A percentile compares a stretch with the other conserved stretches of the same genome.
Conservation (phyloP, 1,139 yeast genomes). For the Saccharomyces hybrid region DNA sequence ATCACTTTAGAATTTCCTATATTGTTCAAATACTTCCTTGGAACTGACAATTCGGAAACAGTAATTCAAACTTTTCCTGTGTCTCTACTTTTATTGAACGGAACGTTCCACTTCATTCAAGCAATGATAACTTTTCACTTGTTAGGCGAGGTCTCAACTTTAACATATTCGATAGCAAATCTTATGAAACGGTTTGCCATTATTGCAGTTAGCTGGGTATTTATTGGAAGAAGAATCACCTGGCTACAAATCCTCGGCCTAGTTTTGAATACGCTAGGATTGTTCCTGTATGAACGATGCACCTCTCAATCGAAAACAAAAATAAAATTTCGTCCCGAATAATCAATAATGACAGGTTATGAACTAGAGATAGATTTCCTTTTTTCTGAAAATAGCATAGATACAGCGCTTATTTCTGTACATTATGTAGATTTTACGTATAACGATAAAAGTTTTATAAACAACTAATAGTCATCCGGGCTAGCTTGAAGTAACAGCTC, state of each 20-base stretch:
- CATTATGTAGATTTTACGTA: neutral
- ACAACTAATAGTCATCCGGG: neutral
- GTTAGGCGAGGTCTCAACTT: constrained; percentile 82
- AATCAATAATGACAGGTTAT: neutral
- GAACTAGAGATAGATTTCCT: neutral
- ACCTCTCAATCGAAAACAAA: constrained; percentile 11
- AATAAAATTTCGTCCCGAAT: constrained; percentile 10
- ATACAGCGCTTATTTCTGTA: neutral
- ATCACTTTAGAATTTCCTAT: constrained; percentile 52
- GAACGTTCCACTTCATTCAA: constrained; percentile 79
- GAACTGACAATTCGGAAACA: constrained; percentile 9
- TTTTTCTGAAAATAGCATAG: neutral
- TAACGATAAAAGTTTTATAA: neutral
- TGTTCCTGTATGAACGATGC: constrained; percentile 27
- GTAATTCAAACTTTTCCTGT: constrained; percentile 31
- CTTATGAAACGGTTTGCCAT: constrained; percentile 83
- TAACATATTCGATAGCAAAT: constrained; percentile 88
- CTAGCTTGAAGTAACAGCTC: constrained; percentile 5
- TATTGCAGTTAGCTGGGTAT: constrained; percentile 56
- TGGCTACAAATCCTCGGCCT: constrained; percentile 23
- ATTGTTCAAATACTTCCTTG: constrained; percentile 15
- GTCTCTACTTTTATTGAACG: constrained; percentile 41
- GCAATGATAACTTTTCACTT: constrained; percentile 85
- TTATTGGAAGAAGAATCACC: constrained; percentile 19
- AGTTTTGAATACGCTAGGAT: constrained; percentile 24